phyloP scores from a whole-genome alignment of 2,329 filamentous ascomycete genomes.

The Claviceps paspali region DNA sequence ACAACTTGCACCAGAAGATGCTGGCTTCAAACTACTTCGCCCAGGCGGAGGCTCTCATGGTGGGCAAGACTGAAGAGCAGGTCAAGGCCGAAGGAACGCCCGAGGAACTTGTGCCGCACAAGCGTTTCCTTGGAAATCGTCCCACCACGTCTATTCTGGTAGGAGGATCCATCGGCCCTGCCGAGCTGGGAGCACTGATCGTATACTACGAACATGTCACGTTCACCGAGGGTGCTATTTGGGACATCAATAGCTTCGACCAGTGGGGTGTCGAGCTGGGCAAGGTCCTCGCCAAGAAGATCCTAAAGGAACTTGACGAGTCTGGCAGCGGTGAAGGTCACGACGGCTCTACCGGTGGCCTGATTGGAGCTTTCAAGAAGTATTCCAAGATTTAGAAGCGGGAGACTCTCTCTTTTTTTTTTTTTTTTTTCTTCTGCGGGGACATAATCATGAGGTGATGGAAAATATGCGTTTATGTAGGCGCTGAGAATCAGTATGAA shows the following conservation, averaged over 20 bases:
- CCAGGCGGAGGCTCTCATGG: conserved; percentile 79
- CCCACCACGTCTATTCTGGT: conserved; percentile 88
- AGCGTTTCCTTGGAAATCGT: conserved; percentile 96
- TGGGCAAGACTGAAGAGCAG: conserved; percentile 71
- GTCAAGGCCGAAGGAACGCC: conserved; percentile 61
- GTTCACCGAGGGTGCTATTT: conserved; percentile 92
- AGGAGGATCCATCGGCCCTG: conserved; percentile 84
- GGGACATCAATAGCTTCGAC: conserved; percentile 99
- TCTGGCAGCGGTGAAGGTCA: conserved; percentile 57
- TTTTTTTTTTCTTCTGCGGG: too few species aligned
- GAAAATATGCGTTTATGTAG: too few species aligned
- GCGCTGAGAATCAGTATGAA: too few species aligned
- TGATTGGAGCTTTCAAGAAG: conserved; percentile 89
- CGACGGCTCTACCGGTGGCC: conserved; percentile 73
- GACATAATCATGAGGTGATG: too few species aligned
- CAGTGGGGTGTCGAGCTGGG: conserved; percentile 99
- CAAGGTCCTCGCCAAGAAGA: conserved; percentile 90
- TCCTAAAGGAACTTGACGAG: conserved; percentile 70
- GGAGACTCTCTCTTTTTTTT: neutral
- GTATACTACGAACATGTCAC: conserved; percentile 99
- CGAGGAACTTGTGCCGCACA: conserved; percentile 78
- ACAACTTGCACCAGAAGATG: conserved; percentile 94
- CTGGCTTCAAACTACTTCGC: conserved; percentile 85
- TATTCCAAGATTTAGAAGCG: conserved; percentile 34
- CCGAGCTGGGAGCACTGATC: conserved; percentile 84